phyloP scores from a whole-genome alignment of 257 asterid genomes.

The Jasminum sambac region DNA sequence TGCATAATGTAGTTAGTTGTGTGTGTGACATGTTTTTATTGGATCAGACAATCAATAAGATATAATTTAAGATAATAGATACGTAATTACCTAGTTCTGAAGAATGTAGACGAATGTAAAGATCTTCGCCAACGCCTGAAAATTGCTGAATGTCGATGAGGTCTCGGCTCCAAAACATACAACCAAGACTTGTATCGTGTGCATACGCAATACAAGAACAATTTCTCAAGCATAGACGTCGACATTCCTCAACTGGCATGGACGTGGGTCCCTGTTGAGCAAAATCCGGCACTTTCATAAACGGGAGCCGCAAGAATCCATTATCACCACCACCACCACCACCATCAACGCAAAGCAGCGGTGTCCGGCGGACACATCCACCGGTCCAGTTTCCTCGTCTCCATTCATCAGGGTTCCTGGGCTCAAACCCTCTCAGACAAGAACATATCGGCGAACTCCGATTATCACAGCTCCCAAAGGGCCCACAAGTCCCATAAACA shows the following conservation, averaged over 20 bases:
- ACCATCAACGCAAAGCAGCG: constrained; percentile 26
- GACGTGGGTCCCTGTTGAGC: constrained; percentile 21
- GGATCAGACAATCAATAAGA: neutral
- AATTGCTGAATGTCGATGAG: constrained; percentile 36
- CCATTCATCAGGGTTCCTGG: constrained; percentile 30
- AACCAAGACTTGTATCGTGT: constrained; percentile 31
- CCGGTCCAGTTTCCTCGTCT: constrained; percentile 32
- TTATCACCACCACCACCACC: constrained; percentile 32
- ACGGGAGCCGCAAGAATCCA: constrained; percentile 36
- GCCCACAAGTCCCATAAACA: constrained; percentile 39
- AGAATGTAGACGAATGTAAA: constrained; percentile 36
- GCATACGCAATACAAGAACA: constrained; percentile 49
- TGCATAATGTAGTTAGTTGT: too few species aligned
- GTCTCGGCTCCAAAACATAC: constrained; percentile 37
- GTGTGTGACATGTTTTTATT: too few species aligned
- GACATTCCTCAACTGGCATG: constrained; percentile 28
- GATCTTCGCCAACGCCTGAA: constrained; percentile 28
- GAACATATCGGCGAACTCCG: constrained; percentile 24
- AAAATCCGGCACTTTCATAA: constrained; percentile 46
- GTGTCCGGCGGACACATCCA: constrained; percentile 36
- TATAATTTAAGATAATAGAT: neutral
- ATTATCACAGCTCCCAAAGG: constrained; percentile 37
- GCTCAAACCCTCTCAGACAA: constrained; percentile 48
- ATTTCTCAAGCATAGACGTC: constrained; percentile 29
- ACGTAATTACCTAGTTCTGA: constrained; percentile 27